Percentiles rank a stretch among this genome's conserved stretches.
phyloP scores from a whole-genome alignment of 208 protist genomes.

The Acanthamoeba sp. region DNA sequence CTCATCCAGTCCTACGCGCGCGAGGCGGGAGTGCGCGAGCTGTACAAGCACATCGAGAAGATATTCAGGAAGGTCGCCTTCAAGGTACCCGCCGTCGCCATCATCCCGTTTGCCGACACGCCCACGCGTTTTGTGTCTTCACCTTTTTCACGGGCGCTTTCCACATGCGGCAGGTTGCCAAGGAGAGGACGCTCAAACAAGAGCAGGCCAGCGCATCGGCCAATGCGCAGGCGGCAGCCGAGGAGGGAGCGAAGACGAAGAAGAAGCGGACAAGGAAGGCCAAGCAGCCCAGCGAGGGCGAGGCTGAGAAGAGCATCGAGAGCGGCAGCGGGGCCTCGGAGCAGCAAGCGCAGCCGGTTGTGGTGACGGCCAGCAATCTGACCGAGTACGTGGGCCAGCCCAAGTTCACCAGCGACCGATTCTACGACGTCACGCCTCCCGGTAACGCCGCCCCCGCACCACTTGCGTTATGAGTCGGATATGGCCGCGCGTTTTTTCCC shows the following conservation, averaged over 20 bases:
- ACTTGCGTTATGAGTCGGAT: neutral
- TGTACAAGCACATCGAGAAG: conserved; percentile 51
- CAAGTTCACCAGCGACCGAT: conserved; percentile 84
- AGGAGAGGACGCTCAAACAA: neutral
- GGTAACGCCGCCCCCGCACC: too few relatives aligned
- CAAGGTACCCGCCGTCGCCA: neutral
- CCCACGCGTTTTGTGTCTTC: too few relatives aligned
- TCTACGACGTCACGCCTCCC: conserved; percentile 86
- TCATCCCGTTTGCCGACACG: too few relatives aligned
- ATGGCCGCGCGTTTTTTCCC: neutral
- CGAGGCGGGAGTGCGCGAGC: conserved; percentile 40
- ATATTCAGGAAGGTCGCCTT: conserved; percentile 15
- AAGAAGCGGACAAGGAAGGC: neutral
- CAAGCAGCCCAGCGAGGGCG: neutral
- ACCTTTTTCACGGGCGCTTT: too few relatives aligned
- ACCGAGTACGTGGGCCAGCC: conserved; percentile 87
- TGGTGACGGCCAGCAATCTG: conserved; percentile 75
- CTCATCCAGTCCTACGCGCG: conserved; percentile 61
- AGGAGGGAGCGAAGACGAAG: neutral
- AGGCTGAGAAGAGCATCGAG: neutral
- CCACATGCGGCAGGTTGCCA: neutral
- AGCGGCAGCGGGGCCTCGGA: neutral
- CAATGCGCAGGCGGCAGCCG: neutral
- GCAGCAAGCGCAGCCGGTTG: neutral
- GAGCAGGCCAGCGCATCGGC: neutral